These are phyloP conservation scores for Themeda triandra DNA, from an alignment of 176 grass and related monocot species.

Conservation along the genomic window DNA sequence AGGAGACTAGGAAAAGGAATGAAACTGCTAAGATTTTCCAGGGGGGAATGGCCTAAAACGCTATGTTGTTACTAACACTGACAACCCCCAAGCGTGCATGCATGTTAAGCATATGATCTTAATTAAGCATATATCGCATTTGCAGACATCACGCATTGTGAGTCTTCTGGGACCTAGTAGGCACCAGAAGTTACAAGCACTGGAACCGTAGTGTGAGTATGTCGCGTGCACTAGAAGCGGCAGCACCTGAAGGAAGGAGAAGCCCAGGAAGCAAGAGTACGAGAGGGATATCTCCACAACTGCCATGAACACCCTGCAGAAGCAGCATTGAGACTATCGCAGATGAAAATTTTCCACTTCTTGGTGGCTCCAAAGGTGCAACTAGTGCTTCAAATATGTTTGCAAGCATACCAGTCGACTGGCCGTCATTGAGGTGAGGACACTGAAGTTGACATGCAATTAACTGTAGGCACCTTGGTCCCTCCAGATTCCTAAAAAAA, in stretches of 20 bases:
- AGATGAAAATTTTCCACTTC: constrained; percentile 72
- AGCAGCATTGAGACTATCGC: constrained; percentile 59
- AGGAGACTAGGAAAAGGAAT: not conserved
- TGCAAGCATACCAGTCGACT: constrained; percentile 53
- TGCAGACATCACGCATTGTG: not conserved
- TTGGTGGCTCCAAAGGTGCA: constrained; percentile 62
- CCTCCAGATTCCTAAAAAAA: too few relatives aligned
- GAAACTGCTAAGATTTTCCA: not conserved
- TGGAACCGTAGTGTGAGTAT: not conserved
- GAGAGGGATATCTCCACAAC: constrained; percentile 49
- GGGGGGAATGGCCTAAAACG: not conserved
- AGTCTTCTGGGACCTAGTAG: not conserved
- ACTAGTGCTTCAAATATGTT: constrained; percentile 92
- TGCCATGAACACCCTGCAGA: constrained; percentile 85
- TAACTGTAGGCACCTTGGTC: not conserved
- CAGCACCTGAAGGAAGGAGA: constrained; percentile 2
- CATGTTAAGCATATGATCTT: too few relatives aligned
- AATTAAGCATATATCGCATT: too few relatives aligned
- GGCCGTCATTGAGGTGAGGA: constrained; percentile 35
- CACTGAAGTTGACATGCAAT: constrained; percentile 63
- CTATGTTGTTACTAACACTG: too few relatives aligned
- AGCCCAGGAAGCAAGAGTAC: too few relatives aligned
- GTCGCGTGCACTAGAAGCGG: constrained; percentile 6
- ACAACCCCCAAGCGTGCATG: too few relatives aligned
- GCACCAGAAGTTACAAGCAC: constrained; percentile 21